Percentiles rank a stretch among this genome's conserved stretches.
phyloP scores from a whole-genome alignment of 805 yeast species.

The Ogataea pignaliae region DNA sequence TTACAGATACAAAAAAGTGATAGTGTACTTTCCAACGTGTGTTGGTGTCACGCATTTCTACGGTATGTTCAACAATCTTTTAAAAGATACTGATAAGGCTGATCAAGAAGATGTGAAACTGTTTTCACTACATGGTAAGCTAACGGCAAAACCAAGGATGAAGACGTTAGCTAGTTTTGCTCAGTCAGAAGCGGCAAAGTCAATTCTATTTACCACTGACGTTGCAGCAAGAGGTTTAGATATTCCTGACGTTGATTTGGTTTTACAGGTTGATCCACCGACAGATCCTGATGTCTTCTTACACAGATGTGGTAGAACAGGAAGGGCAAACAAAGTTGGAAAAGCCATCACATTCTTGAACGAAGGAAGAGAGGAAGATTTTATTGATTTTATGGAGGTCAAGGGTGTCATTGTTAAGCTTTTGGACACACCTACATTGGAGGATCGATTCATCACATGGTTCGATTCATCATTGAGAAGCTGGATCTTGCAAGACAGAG shows the following conservation, averaged over 20 bases:
- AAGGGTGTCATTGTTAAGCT: constrained; percentile 53
- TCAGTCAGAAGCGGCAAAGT: constrained; percentile 40
- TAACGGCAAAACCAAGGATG: constrained; percentile 73
- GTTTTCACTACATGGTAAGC: constrained; percentile 85
- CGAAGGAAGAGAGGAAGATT: constrained; percentile 76
- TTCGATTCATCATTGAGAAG: constrained; percentile 32
- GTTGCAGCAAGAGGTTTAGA: constrained; percentile 98
- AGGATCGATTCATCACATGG: constrained; percentile 15
- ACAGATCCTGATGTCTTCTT: constrained; percentile 86
- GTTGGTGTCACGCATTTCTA: constrained; percentile 76
- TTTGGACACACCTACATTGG: constrained; percentile 23
- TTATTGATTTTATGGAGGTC: constrained; percentile 73
- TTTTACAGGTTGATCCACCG: constrained; percentile 93
- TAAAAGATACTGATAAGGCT: constrained; percentile 20
- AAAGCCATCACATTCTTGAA: constrained; percentile 70
- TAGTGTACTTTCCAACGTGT: constrained; percentile 92
- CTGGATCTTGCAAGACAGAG: constrained; percentile 72
- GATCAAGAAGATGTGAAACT: constrained; percentile 32
- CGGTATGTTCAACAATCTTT: constrained; percentile 42
- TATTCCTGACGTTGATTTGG: constrained; percentile 90
- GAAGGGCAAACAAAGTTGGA: constrained; percentile 84
- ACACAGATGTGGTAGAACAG: constrained; percentile 94
- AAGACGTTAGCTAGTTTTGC: constrained; percentile 65
- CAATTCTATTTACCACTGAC: constrained; percentile 84
- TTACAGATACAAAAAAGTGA: constrained; percentile 67